Percentiles rank a stretch among this genome's conserved stretches.
These are phyloP conservation scores for Skeletonema grethae DNA, from an alignment of 108 stramenopile species.

Conservation along the genomic window DNA sequence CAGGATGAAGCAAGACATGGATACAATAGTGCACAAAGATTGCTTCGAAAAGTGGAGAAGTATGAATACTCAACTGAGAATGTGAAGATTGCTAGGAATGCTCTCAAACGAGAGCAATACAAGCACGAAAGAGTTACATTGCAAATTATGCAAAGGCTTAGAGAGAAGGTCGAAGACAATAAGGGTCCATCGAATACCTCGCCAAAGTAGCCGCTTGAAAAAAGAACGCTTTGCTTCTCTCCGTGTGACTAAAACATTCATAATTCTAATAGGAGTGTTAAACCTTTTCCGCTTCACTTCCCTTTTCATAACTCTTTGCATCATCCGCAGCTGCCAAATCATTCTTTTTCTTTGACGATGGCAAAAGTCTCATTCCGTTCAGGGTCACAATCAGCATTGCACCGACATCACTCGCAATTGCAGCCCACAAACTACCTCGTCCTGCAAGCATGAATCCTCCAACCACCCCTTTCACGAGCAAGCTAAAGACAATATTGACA, in stretches of 20 bases:
- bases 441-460: constrained; percentile 71
- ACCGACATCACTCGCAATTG: constrained; percentile 76
- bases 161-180: background rate
- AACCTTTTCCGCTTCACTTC: too few species aligned
- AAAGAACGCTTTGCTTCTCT: too few species aligned
- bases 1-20: background rate
- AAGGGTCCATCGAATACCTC: too few species aligned
- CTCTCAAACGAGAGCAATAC: background rate
- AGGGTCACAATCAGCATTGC: constrained; percentile 81
- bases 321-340: background rate
- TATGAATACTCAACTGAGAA: background rate
- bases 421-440: constrained; percentile 62
- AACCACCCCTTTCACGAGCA: constrained; percentile 64
- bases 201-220: too few species aligned
- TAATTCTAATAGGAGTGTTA: too few species aligned
- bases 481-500: constrained; percentile 70
- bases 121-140: background rate
- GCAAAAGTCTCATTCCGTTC: constrained; percentile 79
- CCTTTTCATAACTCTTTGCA: background rate
- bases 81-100: background rate
- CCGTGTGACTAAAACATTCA: too few species aligned
- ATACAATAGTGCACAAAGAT: background rate
- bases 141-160: background rate
- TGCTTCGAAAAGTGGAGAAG: background rate
- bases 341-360: constrained; percentile 32